phyloP scores from a whole-genome alignment of 352 stramenopile species.

The Globisporangium barbulae region DNA sequence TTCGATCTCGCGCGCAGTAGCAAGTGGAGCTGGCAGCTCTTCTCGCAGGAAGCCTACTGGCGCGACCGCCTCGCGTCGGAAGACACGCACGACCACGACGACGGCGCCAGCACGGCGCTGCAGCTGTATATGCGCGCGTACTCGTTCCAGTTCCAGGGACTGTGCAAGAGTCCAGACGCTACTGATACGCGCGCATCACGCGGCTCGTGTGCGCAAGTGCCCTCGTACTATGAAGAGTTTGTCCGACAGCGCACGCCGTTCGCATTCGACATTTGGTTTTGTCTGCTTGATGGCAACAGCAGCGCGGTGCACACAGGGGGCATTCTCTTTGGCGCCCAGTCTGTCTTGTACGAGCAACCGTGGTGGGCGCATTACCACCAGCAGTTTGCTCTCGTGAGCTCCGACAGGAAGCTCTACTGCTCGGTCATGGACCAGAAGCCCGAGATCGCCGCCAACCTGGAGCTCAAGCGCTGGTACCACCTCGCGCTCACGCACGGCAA shows the following conservation, averaged over 20 bases:
- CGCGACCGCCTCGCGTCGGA: not conserved
- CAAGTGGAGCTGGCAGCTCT: not conserved
- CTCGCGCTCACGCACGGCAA: conserved; percentile 37
- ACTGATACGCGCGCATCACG: not conserved
- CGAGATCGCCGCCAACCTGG: conserved; percentile 22
- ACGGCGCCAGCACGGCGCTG: not conserved
- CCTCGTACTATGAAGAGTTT: not conserved
- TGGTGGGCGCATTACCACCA: conserved; percentile 41
- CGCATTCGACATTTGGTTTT: not conserved
- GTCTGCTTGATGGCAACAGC: not conserved
- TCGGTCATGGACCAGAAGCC: conserved; percentile 35
- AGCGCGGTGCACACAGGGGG: conserved; percentile 14
- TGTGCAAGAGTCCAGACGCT: not conserved
- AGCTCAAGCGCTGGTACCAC: conserved; percentile 38
- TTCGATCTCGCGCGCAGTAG: not conserved
- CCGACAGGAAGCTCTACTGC: conserved; percentile 38
- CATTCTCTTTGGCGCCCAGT: conserved; percentile 44
- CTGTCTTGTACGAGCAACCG: conserved; percentile 21
- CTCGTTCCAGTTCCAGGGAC: conserved; percentile 4
- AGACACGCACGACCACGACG: not conserved
- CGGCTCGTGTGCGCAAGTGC: not conserved
- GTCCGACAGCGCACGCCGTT: not conserved
- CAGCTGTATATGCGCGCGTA: conserved; percentile 6
- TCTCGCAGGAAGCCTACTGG: conserved; percentile 1
- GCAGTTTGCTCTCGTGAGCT: conserved; percentile 38